A percentile compares a stretch with the other conserved stretches of the same genome.
Evolutionary conservation across 805 yeast species (phyloP).

Genomic region (Wickerhamomyces chambardii): DNA sequence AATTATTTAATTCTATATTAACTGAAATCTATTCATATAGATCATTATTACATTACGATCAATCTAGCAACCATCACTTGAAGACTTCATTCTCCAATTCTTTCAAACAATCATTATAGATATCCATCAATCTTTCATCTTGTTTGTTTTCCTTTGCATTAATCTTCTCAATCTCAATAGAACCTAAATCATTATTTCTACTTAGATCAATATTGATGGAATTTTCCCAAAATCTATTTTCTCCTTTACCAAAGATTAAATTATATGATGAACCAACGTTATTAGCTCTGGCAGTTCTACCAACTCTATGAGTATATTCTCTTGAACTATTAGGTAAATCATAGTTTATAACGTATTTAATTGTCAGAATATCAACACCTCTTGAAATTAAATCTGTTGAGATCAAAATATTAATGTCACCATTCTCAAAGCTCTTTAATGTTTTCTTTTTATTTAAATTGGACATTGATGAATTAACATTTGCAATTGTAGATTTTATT

Average conservation of each 20-base stretch:
- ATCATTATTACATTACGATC: too few species aligned
- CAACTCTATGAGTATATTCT: conserved; percentile 93
- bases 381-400: conserved; percentile 95
- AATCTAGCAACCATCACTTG: background rate
- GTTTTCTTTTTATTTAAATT: conserved; percentile 43
- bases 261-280: conserved; percentile 68
- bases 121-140: conserved; percentile 23
- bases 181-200: conserved; percentile 30
- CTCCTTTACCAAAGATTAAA: conserved; percentile 71
- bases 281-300: conserved; percentile 95
- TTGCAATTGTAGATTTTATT: conserved; percentile 21
- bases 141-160: conserved; percentile 6
- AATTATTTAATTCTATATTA: too few species aligned
- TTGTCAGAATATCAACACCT: conserved; percentile 75
- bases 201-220: conserved; percentile 42
- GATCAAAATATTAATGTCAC: conserved; percentile 43
- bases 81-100: conserved; percentile 33
- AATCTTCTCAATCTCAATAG: conserved; percentile 16
- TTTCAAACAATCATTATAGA: conserved; percentile 35
- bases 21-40: too few species aligned
- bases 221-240: conserved; percentile 52
- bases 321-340: conserved; percentile 84
- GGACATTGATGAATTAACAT: conserved; percentile 52
- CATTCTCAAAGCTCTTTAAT: conserved; percentile 48
- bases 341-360: conserved; percentile 77